These are phyloP conservation scores for Casaregolazyma suthepensis DNA, from an alignment of 1,139 yeast genomes.

Conservation along the genomic window DNA sequence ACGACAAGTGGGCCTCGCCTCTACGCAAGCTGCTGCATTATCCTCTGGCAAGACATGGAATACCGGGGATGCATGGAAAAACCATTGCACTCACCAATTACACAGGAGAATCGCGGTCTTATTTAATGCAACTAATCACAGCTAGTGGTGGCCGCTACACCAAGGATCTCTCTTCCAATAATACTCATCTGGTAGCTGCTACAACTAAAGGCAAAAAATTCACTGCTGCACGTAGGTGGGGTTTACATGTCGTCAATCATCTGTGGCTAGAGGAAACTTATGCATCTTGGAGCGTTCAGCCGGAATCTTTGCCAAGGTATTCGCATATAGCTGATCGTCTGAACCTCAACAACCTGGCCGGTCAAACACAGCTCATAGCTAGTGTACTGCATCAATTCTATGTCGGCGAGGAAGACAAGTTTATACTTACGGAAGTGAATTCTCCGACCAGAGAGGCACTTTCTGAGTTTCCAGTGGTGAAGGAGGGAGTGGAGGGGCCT, in stretches of 20 bases:
- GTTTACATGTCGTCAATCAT: constrained; percentile 62
- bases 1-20: constrained; percentile 55
- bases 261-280: constrained; percentile 86
- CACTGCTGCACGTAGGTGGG: constrained; percentile 63
- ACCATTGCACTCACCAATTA: constrained; percentile 70
- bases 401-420: constrained; percentile 17
- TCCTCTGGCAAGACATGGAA: constrained; percentile 55
- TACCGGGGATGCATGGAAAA: constrained; percentile 48
- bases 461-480: background rate
- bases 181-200: constrained; percentile 70
- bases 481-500: background rate
- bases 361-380: constrained; percentile 44
- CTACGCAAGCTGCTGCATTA: constrained; percentile 54
- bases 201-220: constrained; percentile 66
- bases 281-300: constrained; percentile 51
- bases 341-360: constrained; percentile 43
- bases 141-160: constrained; percentile 76
- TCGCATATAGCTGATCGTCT: constrained; percentile 41
- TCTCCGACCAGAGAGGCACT: background rate
- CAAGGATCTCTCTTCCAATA: constrained; percentile 54
- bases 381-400: constrained; percentile 41
- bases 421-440: background rate
- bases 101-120: constrained; percentile 75
- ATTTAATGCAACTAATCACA: constrained; percentile 57
- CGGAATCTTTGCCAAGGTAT: constrained; percentile 41